A percentile compares a stretch with the other conserved stretches of the same genome.
Conservation (phyloP, 768 basidiomycete genomes). For the Cyclocybe cylindracea region DNA sequence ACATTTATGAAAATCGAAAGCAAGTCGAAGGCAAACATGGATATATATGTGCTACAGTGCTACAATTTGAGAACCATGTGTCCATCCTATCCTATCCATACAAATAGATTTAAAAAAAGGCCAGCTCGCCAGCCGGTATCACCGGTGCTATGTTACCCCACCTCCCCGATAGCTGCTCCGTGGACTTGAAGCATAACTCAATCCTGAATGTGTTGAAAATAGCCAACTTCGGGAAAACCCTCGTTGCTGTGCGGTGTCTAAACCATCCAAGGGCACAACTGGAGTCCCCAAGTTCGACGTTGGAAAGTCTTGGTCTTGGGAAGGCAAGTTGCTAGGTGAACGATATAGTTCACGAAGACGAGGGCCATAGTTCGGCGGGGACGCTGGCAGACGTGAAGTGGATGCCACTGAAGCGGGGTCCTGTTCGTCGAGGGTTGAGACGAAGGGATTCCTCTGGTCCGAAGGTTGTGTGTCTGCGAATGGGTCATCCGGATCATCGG, state of each 20-base stretch:
- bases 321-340: constrained; percentile 4
- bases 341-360: not conserved
- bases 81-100: too few species aligned
- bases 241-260: constrained; percentile 20
- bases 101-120: too few species aligned
- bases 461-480: constrained; percentile 31
- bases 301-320: constrained; percentile 22
- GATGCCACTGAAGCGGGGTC: constrained; percentile 5
- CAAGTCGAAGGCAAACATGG: too few species aligned
- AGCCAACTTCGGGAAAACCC: constrained; percentile 28
- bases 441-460: constrained; percentile 13
- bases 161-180: not conserved
- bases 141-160: not conserved
- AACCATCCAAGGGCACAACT: constrained; percentile 23
- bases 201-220: constrained; percentile 14
- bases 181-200: constrained; percentile 9
- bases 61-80: too few species aligned
- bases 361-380: too few species aligned
- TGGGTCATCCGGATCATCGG: constrained; percentile 24
- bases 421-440: constrained; percentile 7
- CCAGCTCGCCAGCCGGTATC: not conserved
- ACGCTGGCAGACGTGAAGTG: not conserved
- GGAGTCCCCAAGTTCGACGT: constrained; percentile 31
- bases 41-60: too few species aligned
- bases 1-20: not conserved